Evolutionary conservation across 2,329 filamentous ascomycete species (phyloP), one percentile per base, ranked within the genome.

Genomic region (Penicillium glabrum): DNA sequence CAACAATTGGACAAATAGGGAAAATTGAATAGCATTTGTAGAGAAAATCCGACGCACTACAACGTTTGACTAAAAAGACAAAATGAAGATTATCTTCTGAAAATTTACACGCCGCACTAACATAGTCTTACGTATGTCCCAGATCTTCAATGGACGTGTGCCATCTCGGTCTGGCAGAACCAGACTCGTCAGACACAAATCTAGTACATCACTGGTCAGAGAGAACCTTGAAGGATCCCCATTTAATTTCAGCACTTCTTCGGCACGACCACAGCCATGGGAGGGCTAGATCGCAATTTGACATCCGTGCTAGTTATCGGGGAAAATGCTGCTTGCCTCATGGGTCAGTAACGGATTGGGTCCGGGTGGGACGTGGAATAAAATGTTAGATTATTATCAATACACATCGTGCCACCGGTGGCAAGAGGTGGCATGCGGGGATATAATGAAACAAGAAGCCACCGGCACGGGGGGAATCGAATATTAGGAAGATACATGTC

Each of bases 221-320:
- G 56, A 61, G 64, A 64, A 57, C 8, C 41, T 61, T 51, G 31
- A 13, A 39, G 9, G 1, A 39, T 39, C 35, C 54, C 66, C 60
- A 54, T 16, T 76, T 63, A 56, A 83, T 95, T 82, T 96, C 85
- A 95, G 92, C 92, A 96, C 91, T 91, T 96, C 91, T 96, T 93
- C 90, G 92, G 92, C 93, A 91, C 93, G 95, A 93, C 86, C 84
- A 82, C 86, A 92, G 90, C 89, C 90, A 96, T 87, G 78, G 66
- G 72, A 70, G 74, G 78, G 87, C 88, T 85, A 85, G 82, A 89
- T 93, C 95, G 93, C 87, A 97, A 96, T 96, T 96, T 96, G 92
- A 97, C 92, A 96, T 96, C 90, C 89, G 90, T 96, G 93, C 93
- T 93, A 79, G 65, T 14, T 14, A 46, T 19, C 4, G 35, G 16